Conservation (phyloP, 2,329 filamentous ascomycete species). For the Aspergillus amoenus region DNA sequence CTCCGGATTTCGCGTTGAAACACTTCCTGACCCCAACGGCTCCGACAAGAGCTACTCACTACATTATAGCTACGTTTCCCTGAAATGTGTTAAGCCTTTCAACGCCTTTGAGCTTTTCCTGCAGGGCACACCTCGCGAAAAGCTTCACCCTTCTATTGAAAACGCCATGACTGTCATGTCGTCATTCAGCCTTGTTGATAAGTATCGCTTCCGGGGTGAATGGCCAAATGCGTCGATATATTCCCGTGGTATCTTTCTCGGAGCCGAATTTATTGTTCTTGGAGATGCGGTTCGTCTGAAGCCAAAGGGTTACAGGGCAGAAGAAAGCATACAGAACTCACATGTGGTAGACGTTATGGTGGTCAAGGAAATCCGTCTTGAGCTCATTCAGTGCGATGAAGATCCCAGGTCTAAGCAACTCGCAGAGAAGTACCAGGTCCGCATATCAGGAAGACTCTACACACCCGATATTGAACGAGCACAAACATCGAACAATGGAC, state of each 20-base stretch:
- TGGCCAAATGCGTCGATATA: constrained; percentile 58
- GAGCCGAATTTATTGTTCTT: constrained; percentile 54
- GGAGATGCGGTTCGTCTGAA: constrained; percentile 57
- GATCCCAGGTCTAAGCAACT: constrained; percentile 49
- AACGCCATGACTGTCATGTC: constrained; percentile 55
- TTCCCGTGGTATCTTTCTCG: constrained; percentile 56
- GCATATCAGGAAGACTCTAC: constrained; percentile 53
- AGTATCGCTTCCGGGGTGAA: constrained; percentile 51
- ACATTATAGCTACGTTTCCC: constrained; percentile 55
- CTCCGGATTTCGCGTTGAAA: constrained; percentile 59
- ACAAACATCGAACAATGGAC: constrained; percentile 18
- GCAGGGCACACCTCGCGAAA: constrained; percentile 35
- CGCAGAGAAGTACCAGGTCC: constrained; percentile 46
- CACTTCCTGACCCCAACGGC: constrained; percentile 52
- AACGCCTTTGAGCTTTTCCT: constrained; percentile 54
- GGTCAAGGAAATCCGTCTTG: constrained; percentile 54
- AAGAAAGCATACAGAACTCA: constrained; percentile 13
- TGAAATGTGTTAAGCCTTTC: constrained; percentile 57
- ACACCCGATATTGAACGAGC: constrained; percentile 33
- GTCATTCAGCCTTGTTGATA: constrained; percentile 54
- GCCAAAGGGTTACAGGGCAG: constrained; percentile 28
- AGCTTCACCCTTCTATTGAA: constrained; percentile 55
- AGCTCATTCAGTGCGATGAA: constrained; percentile 49
- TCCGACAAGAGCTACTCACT: constrained; percentile 53
- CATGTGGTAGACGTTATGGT: constrained; percentile 53